Evolutionary conservation across 1,139 yeast species (phyloP), one percentile per base, ranked within the genome.

Genomic region (Blastobotrys persicus): DNA sequence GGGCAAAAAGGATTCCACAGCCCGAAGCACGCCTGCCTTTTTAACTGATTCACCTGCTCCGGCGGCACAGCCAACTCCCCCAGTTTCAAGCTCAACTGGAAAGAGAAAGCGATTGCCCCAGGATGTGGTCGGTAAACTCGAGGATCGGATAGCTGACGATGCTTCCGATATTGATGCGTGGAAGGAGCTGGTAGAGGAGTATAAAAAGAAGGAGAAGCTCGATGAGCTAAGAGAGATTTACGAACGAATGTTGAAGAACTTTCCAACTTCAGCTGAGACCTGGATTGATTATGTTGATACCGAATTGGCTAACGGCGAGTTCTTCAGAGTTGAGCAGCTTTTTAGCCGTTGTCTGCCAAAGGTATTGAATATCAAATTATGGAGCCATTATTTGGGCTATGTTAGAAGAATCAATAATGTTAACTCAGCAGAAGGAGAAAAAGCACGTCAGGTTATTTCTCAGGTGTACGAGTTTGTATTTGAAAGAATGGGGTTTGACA

Each of bases 391-490:
- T 65, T 79, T 92, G 33, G 80, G 80, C 40, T 89, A 88, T 63
- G 54, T 64, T 7, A 80, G 92, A 55, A 75, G 92, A 54, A 84
- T 82, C 38, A 87, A 89, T 63, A 88, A 87, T 62, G 54, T 62
- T 38, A 76, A 86, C 19, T 78, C 83, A 45, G 84, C 92, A 2
- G 95, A 94, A 20, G 95, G 95, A 31, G 95, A 87, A 59, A 81
- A 80, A 56, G 94, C 96, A 0, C 76, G 96, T 55, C 79, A 83
- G 5, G 77, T 79, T 2, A 88, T 91, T 9, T 74, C 84, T 20
- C 85, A 83, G 62, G 95, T 97, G 0, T 92, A 84, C 64, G 95
- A 88, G 56, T 81, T 86, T 65, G 96, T 95, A 2, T 73, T 88
- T 31, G 80, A 77, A 38, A 78, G 83, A 54, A 89, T 91, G 31